Conservation (phyloP, 306 rosid genomes). For the Sicyos edulis region DNA sequence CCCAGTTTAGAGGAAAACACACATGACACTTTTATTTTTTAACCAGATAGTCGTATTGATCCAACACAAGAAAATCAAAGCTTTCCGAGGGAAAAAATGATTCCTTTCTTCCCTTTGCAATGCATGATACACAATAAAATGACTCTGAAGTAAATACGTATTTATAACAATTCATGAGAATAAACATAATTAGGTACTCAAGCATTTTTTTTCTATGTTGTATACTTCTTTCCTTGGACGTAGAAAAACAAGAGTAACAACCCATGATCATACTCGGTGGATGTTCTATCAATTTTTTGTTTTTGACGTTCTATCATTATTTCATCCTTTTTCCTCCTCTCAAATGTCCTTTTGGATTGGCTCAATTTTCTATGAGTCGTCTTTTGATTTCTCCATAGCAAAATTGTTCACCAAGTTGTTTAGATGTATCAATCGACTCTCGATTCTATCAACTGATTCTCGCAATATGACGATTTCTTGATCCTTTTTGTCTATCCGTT, state of each 20-base stretch:
- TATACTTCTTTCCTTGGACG: background rate
- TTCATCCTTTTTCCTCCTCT: too few species aligned
- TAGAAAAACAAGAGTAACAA: background rate
- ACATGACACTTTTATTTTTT: slow-evolving; percentile 3
- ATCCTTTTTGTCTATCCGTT: too few species aligned
- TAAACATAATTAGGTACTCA: background rate
- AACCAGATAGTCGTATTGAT: background rate
- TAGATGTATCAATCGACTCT: too few species aligned
- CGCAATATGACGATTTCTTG: too few species aligned
- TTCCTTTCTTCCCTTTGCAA: background rate
- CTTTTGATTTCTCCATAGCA: too few species aligned
- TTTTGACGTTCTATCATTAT: too few species aligned
- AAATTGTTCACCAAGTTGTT: too few species aligned
- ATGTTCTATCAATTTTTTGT: background rate
- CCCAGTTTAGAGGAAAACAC: slow-evolving; percentile 22
- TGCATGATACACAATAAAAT: background rate
- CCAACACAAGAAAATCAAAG: background rate
- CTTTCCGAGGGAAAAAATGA: background rate
- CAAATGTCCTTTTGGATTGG: too few species aligned
- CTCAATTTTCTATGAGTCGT: too few species aligned
- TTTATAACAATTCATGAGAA: background rate
- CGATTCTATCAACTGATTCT: too few species aligned
- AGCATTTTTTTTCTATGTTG: background rate
- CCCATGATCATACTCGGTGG: background rate
- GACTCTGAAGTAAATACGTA: background rate